phyloP scores from a whole-genome alignment of 1,284 basidiomycete species.

The Puccinia novopanici region DNA sequence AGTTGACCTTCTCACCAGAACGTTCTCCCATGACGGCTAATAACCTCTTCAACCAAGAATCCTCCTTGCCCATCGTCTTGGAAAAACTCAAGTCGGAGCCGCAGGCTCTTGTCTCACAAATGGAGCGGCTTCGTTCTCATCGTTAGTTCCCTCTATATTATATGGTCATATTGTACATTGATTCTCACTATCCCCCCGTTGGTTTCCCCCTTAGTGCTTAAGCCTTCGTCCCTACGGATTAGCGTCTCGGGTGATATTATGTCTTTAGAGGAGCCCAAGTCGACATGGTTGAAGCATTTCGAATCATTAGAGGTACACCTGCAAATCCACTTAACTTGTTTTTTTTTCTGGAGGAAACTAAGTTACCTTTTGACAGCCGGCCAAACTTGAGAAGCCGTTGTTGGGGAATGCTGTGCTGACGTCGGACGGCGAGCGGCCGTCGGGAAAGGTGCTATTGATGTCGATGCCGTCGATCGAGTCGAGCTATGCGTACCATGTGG shows the following conservation, averaged over 20 bases:
- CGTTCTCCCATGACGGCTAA: conserved; percentile 74
- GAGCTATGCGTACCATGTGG: conserved; percentile 78
- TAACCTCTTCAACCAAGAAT: conserved; percentile 72
- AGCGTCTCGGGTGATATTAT: conserved; percentile 84
- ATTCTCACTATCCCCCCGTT: too few species aligned
- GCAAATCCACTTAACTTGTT: conserved; percentile 48
- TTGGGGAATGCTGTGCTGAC: conserved; percentile 73
- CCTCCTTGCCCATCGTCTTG: conserved; percentile 76
- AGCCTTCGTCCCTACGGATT: conserved; percentile 79
- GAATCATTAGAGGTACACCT: too few species aligned
- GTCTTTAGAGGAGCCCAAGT: conserved; percentile 70
- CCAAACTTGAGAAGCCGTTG: conserved; percentile 70
- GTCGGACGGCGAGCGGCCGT: conserved; percentile 72
- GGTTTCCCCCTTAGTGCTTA: conserved; percentile 72
- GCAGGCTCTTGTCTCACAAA: conserved; percentile 69
- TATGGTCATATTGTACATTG: background rate
- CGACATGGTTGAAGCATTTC: conserved; percentile 64
- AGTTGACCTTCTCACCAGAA: conserved; percentile 67
- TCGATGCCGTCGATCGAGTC: conserved; percentile 92
- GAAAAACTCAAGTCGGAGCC: conserved; percentile 75
- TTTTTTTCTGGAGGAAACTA: background rate
- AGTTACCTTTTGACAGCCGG: conserved; percentile 61
- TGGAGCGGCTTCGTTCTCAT: conserved; percentile 71
- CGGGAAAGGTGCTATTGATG: conserved; percentile 76
- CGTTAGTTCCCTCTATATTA: conserved; percentile 63